These are phyloP conservation scores for Xylariaceae sp. DNA, from an alignment of 2,329 filamentous ascomycete genomes.

Conservation along the genomic window DNA sequence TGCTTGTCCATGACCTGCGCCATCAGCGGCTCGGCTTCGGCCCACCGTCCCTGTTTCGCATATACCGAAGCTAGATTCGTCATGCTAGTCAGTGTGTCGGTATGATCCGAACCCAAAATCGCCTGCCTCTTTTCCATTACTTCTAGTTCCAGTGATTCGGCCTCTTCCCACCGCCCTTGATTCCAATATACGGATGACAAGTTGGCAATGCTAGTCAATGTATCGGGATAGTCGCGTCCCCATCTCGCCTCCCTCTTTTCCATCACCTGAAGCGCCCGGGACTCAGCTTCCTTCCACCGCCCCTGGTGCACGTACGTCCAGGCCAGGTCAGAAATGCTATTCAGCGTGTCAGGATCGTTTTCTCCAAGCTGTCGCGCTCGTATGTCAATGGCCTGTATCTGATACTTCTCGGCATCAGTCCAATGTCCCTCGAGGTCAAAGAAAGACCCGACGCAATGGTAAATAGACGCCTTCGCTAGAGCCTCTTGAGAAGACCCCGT, in stretches of 20 bases:
- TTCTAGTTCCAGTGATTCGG: background rate
- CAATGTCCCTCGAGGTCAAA: background rate
- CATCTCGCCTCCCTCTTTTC: background rate
- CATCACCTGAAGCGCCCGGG: background rate
- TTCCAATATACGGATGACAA: background rate
- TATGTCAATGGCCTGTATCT: background rate
- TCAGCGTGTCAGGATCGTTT: background rate
- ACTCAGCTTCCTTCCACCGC: background rate
- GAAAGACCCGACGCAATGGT: background rate
- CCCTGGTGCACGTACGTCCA: background rate
- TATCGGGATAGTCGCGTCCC: background rate
- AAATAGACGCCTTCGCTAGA: slow-evolving; percentile 2
- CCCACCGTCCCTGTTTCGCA: background rate
- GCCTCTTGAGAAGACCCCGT: slow-evolving; percentile 13
- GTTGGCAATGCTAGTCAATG: background rate
- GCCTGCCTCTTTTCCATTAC: slow-evolving; percentile 14
- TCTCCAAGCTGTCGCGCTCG: background rate
- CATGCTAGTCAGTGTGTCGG: slow-evolving; percentile 11
- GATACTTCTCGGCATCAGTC: background rate
- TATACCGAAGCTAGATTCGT: background rate
- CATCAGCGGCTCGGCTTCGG: background rate
- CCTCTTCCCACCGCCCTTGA: background rate
- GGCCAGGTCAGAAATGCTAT: background rate
- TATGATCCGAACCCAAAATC: slow-evolving; percentile 18
- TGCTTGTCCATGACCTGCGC: slow-evolving; percentile 13